Evolutionary conservation across 768 basidiomycete species (phyloP).

Genomic region (Nevesoporus exiguus): DNA sequence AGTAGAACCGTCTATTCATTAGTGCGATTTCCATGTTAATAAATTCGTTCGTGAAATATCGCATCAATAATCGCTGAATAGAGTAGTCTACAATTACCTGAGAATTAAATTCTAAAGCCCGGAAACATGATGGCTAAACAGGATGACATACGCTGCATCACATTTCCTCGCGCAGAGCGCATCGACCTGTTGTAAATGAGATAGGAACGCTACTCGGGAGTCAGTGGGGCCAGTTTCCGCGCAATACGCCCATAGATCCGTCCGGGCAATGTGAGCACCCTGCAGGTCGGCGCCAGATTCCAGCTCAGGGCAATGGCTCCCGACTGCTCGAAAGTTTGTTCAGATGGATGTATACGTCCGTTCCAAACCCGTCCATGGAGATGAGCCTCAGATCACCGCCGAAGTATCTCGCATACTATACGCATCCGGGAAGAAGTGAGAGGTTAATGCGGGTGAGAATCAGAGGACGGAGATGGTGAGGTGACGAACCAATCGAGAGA

Average conservation of each 20-base stretch:
- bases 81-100: conserved; percentile 2
- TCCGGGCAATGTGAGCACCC: neutral
- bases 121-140: neutral
- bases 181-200: neutral
- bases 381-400: conserved; percentile 91
- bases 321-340: conserved; percentile 68
- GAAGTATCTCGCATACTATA: conserved; percentile 90
- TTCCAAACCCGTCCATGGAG: conserved; percentile 98
- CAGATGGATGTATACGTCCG: conserved; percentile 90
- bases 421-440: neutral
- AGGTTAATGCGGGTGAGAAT: conserved; percentile 26
- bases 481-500: conserved; percentile 77
- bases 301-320: conserved; percentile 22
- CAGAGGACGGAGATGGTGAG: conserved; percentile 62
- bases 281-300: neutral
- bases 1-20: neutral
- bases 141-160: conserved; percentile 4
- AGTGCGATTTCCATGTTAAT: neutral
- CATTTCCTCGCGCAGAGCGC: neutral
- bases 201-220: neutral
- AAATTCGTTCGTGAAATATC: neutral
- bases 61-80: neutral
- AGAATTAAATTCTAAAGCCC: neutral
- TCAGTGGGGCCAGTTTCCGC: neutral
- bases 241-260: neutral